phyloP scores from a whole-genome alignment of 176 grass and related monocot species.

The Triticum turgidum region DNA sequence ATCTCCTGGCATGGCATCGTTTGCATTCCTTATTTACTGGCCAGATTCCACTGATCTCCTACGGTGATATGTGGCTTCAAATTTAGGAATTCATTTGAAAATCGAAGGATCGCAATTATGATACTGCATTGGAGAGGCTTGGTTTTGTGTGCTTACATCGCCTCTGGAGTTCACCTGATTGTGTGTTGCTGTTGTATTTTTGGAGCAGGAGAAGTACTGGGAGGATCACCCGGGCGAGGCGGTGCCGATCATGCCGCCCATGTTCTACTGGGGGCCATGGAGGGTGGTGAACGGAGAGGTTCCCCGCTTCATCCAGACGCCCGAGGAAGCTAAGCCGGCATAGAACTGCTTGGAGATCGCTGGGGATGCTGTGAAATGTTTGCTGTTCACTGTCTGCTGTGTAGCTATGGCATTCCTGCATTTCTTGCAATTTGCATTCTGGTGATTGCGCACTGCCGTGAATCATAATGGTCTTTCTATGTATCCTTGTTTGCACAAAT shows the following conservation, averaged over 20 bases:
- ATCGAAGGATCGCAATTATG: neutral
- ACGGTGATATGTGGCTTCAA: too few relatives aligned
- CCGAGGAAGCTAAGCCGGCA: conserved; percentile 38
- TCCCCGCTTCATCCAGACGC: conserved; percentile 45
- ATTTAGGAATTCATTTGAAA: neutral
- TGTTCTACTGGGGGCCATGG: conserved; percentile 98
- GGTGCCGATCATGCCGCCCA: conserved; percentile 92
- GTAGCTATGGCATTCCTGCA: neutral
- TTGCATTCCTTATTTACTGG: too few relatives aligned
- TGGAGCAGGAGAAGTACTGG: conserved; percentile 88
- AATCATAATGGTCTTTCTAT: neutral
- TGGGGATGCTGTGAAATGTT: neutral
- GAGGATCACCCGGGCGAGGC: conserved; percentile 89
- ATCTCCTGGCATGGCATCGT: too few relatives aligned
- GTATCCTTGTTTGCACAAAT: neutral
- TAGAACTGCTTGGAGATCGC: neutral
- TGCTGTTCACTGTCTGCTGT: neutral
- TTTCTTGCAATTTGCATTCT: neutral
- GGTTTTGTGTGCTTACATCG: neutral
- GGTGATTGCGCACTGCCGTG: neutral
- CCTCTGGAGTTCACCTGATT: neutral
- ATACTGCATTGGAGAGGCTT: neutral
- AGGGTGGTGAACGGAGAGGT: conserved; percentile 71
- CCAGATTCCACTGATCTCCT: too few relatives aligned
- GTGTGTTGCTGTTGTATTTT: neutral